Conservation (phyloP, 2,329 filamentous ascomycete species). For the Hypoxylon sp. region DNA sequence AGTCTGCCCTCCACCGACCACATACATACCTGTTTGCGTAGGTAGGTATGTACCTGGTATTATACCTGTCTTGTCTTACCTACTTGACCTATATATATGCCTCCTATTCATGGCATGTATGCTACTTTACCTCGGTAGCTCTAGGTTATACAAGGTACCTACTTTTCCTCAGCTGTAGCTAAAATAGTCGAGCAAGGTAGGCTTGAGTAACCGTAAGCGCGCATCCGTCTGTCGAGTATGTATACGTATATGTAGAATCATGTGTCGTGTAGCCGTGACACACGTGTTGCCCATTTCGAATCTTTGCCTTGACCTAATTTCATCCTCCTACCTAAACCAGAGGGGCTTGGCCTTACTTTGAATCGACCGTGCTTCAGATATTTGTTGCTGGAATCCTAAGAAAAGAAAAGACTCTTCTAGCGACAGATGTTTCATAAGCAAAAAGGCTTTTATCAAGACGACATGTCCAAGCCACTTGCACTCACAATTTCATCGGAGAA, state of each 20-base stretch:
- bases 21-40: background rate
- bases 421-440: constrained; percentile 29
- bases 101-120: background rate
- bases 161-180: constrained; percentile 30
- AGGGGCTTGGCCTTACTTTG: constrained; percentile 15
- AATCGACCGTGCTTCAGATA: constrained; percentile 23
- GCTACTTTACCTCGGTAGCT: background rate
- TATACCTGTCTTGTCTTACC: background rate
- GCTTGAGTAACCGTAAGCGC: constrained; percentile 38
- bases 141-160: background rate
- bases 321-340: constrained; percentile 18
- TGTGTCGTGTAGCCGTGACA: constrained; percentile 42
- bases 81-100: background rate
- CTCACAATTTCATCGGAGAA: background rate
- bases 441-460: constrained; percentile 10
- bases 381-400: constrained; percentile 16
- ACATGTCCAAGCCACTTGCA: constrained; percentile 25
- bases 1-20: constrained; percentile 14
- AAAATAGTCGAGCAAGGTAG: constrained; percentile 35
- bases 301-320: constrained; percentile 29
- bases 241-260: constrained; percentile 33
- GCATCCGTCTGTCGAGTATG: constrained; percentile 39
- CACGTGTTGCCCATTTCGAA: constrained; percentile 32
- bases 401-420: constrained; percentile 12
- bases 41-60: background rate